Evolutionary conservation across 78 protist genomes (phyloP).

Genomic region (Dictyostelium firmibasis): DNA sequence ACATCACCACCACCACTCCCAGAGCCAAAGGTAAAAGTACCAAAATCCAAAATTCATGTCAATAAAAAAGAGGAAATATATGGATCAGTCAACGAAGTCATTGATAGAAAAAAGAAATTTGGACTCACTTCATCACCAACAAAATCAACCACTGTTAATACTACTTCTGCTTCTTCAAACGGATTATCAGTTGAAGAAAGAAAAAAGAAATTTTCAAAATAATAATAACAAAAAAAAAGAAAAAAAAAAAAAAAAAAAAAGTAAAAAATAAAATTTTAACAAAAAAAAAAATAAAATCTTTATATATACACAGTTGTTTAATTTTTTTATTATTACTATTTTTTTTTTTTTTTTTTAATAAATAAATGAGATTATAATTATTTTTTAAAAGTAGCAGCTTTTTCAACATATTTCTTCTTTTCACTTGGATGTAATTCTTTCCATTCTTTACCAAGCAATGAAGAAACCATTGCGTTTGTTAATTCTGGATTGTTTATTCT

Average conservation of each 20-base stretch:
- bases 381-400: constrained; percentile 20
- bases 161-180: too few relatives aligned
- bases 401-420: constrained; percentile 22
- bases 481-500: constrained; percentile 22
- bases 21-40: not conserved
- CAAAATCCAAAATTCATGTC: not conserved
- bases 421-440: constrained; percentile 54
- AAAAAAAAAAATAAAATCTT: not conserved
- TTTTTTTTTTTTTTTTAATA: not conserved
- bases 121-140: not conserved
- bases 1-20: constrained; percentile 30
- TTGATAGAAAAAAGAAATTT: constrained; percentile 42
- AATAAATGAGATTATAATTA: not conserved
- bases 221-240: not conserved
- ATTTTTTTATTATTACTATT: not conserved
- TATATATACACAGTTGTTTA: not conserved
- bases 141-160: not conserved
- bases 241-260: not conserved
- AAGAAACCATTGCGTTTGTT: constrained; percentile 10
- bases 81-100: not conserved
- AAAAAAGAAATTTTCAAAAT: not conserved
- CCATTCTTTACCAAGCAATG: constrained; percentile 64
- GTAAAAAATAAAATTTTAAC: too few relatives aligned
- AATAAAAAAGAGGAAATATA: not conserved
- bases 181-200: not conserved